Evolutionary conservation across 83 land plant species (phyloP).

Genomic region (Larix sibirica): DNA sequence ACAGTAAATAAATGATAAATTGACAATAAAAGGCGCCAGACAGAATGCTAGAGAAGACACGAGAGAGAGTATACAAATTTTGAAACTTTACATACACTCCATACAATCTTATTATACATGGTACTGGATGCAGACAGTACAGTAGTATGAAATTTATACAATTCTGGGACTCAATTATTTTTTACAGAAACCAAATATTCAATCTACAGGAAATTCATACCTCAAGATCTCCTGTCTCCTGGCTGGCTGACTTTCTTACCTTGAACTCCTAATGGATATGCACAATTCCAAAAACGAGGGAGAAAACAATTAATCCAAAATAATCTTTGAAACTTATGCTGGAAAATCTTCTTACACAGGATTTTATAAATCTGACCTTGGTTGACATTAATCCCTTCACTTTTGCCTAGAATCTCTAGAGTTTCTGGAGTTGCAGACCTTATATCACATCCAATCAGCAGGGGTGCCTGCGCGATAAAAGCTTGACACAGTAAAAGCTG

Average conservation of each 20-base stretch:
- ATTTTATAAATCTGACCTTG: neutral
- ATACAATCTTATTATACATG: no score
- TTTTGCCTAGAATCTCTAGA: neutral
- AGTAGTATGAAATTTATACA: no score
- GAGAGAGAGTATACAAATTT: no score
- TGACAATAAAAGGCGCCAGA: no score
- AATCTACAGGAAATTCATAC: constrained; percentile 1
- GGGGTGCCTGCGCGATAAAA: neutral
- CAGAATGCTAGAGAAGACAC: neutral
- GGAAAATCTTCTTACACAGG: no score
- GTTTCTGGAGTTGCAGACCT: neutral
- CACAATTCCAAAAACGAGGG: neutral
- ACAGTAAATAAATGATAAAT: neutral
- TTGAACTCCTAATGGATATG: constrained; percentile 50
- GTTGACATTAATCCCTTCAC: neutral
- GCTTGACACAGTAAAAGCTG: neutral
- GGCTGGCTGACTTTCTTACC: constrained; percentile 37
- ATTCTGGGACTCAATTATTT: no score
- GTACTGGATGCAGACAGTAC: no score
- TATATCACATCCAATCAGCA: neutral
- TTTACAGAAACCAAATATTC: neutral
- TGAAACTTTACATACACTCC: no score
- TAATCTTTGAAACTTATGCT: no score
- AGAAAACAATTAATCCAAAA: neutral
- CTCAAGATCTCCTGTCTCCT: constrained; percentile 21